phyloP scores from a whole-genome alignment of 495 filamentous ascomycete genomes.

The Astrocystis sublimbata region DNA sequence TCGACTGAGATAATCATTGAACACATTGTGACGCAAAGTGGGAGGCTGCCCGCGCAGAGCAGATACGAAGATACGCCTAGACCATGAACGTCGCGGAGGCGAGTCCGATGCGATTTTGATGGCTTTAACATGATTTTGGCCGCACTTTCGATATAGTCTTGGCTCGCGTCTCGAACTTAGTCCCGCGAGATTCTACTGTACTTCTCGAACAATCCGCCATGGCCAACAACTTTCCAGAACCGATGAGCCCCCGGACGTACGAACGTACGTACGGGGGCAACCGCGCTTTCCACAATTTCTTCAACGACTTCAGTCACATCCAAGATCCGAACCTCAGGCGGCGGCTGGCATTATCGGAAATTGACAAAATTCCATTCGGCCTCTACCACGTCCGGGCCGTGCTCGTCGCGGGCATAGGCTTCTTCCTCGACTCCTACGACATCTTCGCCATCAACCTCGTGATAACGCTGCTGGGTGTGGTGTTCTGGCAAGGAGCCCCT shows the following conservation, averaged over 20 bases:
- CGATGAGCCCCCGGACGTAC: conserved; percentile 35
- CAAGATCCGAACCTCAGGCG: conserved; percentile 70
- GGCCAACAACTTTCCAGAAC: conserved; percentile 29
- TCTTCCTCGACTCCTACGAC: conserved; percentile 78
- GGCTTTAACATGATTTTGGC: conserved; percentile 2
- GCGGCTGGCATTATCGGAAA: conserved; percentile 68
- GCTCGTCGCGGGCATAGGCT: conserved; percentile 71
- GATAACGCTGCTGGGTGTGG: conserved; percentile 69
- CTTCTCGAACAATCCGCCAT: conserved; percentile 4
- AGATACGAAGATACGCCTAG: not conserved
- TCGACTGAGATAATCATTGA: not conserved
- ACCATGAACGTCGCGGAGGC: conserved; percentile 3
- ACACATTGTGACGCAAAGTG: not conserved
- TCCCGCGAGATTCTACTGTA: not conserved
- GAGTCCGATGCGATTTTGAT: not conserved
- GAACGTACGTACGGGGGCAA: conserved; percentile 51
- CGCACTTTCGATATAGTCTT: not conserved
- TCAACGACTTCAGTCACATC: conserved; percentile 60
- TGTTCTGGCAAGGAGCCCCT: conserved; percentile 61
- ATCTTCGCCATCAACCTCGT: conserved; percentile 80
- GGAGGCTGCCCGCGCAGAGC: no score
- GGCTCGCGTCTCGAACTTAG: not conserved
- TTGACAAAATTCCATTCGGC: conserved; percentile 75
- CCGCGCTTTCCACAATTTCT: conserved; percentile 62
- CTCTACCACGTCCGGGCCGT: conserved; percentile 74